Evolutionary conservation across 2,329 filamentous ascomycete species (phyloP), one percentile per base, ranked within the genome.

Genomic region (Myriosclerotinia duriaeana): DNA sequence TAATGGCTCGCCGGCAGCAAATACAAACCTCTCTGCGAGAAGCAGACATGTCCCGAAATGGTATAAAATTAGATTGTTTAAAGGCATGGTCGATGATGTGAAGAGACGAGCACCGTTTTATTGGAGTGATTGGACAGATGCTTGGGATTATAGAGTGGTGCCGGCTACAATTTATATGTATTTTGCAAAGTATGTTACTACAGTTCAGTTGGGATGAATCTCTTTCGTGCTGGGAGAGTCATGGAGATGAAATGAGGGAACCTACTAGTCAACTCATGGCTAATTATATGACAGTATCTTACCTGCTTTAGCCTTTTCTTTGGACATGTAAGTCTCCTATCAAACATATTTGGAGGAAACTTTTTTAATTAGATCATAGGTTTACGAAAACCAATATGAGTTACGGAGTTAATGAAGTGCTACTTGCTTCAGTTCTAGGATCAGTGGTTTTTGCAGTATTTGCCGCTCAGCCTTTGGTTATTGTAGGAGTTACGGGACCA

Each of bases 91-190:
- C 67, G 88, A 91, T 74, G 92, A 96, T 78, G 74, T 96, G 44
- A 87, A 87, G 70, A 86, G 91, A 67, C 81, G 92, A 69, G 84
- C 84, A 9, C 92, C 92, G 0, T 96, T 84, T 76, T 96, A 95
- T 75, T 81, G 80, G 78, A 93, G 89, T 77, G 92, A 96, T 78
- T 96, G 90, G 90, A 81, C 77, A 22, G 92, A 96, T 80, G 92
- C 92, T 1, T 95, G 91, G 91, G 90, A 96, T 76, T 96, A 96
- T 80, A 86, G 92, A 64, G 91, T 96, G 53, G 84, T 96, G 50
- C 92, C 92, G 1, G 91, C 91, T 20, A 96, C 92, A 12, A 81
- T 96, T 40, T 96, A 96, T 79, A 96, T 96, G 91, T 96, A 95
- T 80, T 96, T 96, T 83, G 92, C 92, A 70, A 96, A 96, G 91